Percentiles rank a stretch among this genome's conserved stretches.
These are phyloP conservation scores for Starmerella stellata DNA, from an alignment of 805 yeast species.

Conservation along the genomic window DNA sequence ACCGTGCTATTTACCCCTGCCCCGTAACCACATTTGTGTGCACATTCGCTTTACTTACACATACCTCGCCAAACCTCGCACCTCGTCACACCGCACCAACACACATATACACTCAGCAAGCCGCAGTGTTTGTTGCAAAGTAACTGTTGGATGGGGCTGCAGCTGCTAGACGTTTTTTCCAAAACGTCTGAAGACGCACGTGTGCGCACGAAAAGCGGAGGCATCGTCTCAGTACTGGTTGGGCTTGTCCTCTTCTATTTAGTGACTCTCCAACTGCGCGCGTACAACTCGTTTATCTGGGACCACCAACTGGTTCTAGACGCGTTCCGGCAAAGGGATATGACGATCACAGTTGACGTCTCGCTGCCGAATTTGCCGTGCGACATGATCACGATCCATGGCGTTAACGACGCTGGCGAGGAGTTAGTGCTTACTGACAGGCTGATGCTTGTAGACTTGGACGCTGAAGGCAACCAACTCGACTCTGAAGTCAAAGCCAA, in stretches of 20 bases:
- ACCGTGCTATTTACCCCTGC: too few species aligned
- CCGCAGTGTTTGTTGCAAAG: too few species aligned
- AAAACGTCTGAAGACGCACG: constrained; percentile 90
- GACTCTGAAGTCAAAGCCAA: constrained; percentile 27
- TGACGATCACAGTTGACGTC: constrained; percentile 66
- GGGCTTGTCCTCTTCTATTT: constrained; percentile 36
- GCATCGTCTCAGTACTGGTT: constrained; percentile 54
- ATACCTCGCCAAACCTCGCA: too few species aligned
- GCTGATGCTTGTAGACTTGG: constrained; percentile 51
- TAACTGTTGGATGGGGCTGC: constrained; percentile 15
- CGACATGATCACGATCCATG: constrained; percentile 56
- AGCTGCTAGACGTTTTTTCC: constrained; percentile 55
- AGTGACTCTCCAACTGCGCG: constrained; percentile 54
- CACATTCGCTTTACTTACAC: too few species aligned
- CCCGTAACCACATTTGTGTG: too few species aligned
- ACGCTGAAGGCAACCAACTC: constrained; percentile 33
- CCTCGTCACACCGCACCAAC: too few species aligned
- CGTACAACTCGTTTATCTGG: constrained; percentile 47
- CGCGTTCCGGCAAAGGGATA: constrained; percentile 38
- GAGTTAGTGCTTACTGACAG: constrained; percentile 61
- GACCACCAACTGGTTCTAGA: constrained; percentile 82
- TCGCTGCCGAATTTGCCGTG: constrained; percentile 78
- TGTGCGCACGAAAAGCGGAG: constrained; percentile 77
- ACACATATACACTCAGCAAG: too few species aligned
- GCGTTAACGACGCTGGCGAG: constrained; percentile 81